Base-by-base conservation (phyloP, 805 yeast genomes). In the Priceomyces castillae region DNA sequence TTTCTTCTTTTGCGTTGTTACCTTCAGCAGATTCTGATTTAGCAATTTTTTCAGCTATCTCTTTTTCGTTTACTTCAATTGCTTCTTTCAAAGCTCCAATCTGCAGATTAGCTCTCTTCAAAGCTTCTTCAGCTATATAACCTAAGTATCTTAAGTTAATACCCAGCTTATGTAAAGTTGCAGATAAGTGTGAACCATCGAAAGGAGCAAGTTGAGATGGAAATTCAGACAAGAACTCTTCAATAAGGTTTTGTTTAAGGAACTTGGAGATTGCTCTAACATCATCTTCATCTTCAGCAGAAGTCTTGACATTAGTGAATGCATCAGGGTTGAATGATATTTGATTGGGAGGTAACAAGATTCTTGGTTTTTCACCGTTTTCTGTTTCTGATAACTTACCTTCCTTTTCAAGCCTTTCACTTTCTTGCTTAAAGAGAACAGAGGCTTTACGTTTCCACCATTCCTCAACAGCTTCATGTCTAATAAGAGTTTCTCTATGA, bases 121-220 rank as follows among this genome's bases (percentile, higher is more conserved):
- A 22, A 16, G 51, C 51, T 12, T 44, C 42, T n/a, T 60, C 56
- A 17, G 82, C 82, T 50, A 87, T 58, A 14, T 57, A 62, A 46
- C 97, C 97, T 56, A 92, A 73, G 59, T 92, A 92, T 69, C 98
- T 84, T 65, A 90, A 60, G 62, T 89, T 90, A 61, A 92, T 82
- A 73, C 99, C 99, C 43, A 73, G 71, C 49, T 77, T 78, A 64
- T 94, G 99, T 65, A 92, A 64, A 41, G 74, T 60, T 34, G 73
- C 69, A 15, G 86, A 68, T 53, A 94, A 76, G 56, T 90, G 94
- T 3, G 65, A 58, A 51, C 98, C 97, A 59, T 90, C 96, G 44
- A 86, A 70, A 35, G 98, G 97, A 30, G 82, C 77, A 39, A 75
- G 67, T 33, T 79, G 78, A 7, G 70, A 67, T 14, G 75, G 68